Evolutionary conservation across 139 green algal species (phyloP), one percentile per base, ranked within the genome.

Genomic region (Picochlorum sp.): DNA sequence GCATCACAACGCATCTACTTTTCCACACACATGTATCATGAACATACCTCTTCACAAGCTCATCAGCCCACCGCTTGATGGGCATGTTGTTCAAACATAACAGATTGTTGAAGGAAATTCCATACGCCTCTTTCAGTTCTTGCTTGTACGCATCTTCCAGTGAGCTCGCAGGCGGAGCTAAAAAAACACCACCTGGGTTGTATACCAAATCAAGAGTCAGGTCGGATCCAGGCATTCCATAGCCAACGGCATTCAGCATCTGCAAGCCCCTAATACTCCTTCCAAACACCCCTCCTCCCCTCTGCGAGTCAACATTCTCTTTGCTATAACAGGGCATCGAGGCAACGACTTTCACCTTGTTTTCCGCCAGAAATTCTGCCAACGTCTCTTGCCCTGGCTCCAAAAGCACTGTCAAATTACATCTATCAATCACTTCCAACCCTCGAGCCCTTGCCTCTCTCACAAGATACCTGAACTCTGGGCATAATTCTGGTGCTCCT

Each of bases 71-170:
- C 28, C 93, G 77, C 79, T 98, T 98, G 76, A 98, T 95, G 60
- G 93, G 93, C 93, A 98, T 96, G 88, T 98, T 98, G 80, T 96
- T 98, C n/a, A 98, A 76, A 58, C 78, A 85, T 41, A 97, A 76
- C 28, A 98, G 81, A 21, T 50, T 70, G 71, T 75, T 90, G 82
- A 98, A 98, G 0, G 52, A 4, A 56, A 98, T 90, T 56, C 86
- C 90, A 68, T 88, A 91, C 3, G 57, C 50, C 44, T 89, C 71
- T 1, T 24, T 14, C 32, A 95, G 70, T 74, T 95, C 87, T 45
- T 68, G 56, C 32, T 62, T 71, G 63, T 75, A 78, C 4, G 61
- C 13, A 2, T 68, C 66, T 68, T 86, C 63, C 26, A 87, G 72
- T 56, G 63, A 62, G 16, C 23, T 26, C 66, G 86, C 77, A 9